These are phyloP conservation scores for Gillenia trifoliata DNA, from an alignment of 306 rosid genomes.

Conservation along the genomic window DNA sequence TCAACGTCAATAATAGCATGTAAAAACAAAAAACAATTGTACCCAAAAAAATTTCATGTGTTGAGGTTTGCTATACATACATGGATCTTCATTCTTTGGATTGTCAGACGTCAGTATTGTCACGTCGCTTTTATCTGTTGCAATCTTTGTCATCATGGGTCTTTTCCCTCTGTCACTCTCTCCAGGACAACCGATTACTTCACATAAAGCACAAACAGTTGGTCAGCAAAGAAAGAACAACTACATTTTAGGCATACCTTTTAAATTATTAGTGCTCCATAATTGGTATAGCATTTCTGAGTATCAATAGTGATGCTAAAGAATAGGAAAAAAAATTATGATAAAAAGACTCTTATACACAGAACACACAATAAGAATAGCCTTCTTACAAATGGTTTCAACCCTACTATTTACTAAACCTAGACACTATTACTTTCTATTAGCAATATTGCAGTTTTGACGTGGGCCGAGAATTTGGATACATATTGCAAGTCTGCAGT, in stretches of 20 bases:
- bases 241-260: background rate
- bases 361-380: background rate
- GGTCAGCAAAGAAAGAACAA: conserved; percentile 6
- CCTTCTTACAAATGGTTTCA: background rate
- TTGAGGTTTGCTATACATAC: conserved; percentile 43
- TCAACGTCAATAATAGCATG: background rate
- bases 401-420: background rate
- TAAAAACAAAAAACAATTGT: background rate
- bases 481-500: background rate
- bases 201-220: conserved; percentile 20
- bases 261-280: background rate
- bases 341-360: background rate
- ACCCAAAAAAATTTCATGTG: background rate
- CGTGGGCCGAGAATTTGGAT: background rate
- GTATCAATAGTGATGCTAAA: background rate
- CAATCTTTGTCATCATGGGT: conserved; percentile 93
- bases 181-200: conserved; percentile 79
- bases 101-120: conserved; percentile 89
- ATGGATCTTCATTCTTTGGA: conserved; percentile 82
- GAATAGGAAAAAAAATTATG: background rate
- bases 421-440: background rate
- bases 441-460: background rate
- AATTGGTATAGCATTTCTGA: background rate
- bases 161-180: conserved; percentile 83
- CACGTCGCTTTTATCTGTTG: conserved; percentile 87